Conservation (phyloP, 768 basidiomycete species). For the Saitozyma sp. region DNA sequence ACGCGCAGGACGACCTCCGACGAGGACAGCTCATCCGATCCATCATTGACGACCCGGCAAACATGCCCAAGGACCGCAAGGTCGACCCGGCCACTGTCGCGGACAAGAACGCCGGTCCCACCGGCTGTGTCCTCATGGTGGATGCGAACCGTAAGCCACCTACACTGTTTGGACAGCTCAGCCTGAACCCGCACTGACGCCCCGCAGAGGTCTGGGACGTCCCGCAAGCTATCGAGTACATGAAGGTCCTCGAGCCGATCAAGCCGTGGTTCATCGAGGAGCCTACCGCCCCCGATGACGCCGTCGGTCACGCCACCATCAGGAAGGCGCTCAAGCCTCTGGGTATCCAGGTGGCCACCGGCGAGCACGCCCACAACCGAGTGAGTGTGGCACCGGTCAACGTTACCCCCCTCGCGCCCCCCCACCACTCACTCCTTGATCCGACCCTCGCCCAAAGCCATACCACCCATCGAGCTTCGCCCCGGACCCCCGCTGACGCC, state of each 20-base stretch:
- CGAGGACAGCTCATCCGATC: slow-evolving; percentile 86
- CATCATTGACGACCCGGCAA: slow-evolving; percentile 89
- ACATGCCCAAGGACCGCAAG: slow-evolving; percentile 64
- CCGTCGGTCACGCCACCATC: slow-evolving; percentile 62
- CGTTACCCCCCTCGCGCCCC: no score
- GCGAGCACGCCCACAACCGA: slow-evolving; percentile 88
- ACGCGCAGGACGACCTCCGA: slow-evolving; percentile 76
- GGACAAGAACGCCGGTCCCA: slow-evolving; percentile 92
- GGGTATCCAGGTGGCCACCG: slow-evolving; percentile 88
- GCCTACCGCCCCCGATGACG: slow-evolving; percentile 88
- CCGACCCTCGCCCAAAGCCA: no score
- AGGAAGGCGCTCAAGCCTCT: slow-evolving; percentile 73
- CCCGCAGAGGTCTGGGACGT: slow-evolving; percentile 63
- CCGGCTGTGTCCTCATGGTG: slow-evolving; percentile 92
- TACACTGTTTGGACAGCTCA: neutral
- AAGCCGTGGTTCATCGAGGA: slow-evolving; percentile 98
- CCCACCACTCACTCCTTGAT: neutral
- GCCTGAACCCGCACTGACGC: neutral
- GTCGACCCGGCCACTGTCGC: slow-evolving; percentile 67
- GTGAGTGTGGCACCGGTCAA: slow-evolving; percentile 18
- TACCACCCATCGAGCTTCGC: neutral
- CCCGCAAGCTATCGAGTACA: slow-evolving; percentile 85
- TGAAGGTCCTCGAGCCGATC: slow-evolving; percentile 71
- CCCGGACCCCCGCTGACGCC: neutral
- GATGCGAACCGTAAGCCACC: slow-evolving; percentile 76